Conservation (phyloP, 441 rosid genomes). For the Adansonia gregorii region DNA sequence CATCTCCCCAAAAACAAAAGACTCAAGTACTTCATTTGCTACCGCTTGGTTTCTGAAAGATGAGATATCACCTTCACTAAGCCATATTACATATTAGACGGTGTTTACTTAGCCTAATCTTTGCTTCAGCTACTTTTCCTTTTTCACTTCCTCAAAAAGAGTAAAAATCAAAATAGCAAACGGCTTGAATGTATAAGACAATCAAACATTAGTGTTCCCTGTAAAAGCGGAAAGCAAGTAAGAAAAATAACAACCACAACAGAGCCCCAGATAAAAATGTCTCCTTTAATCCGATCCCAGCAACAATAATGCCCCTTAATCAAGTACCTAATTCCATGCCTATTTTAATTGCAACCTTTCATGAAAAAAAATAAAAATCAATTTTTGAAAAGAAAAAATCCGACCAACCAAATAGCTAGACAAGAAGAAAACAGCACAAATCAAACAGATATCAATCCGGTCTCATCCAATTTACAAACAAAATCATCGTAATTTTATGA, state of each 20-base stretch:
- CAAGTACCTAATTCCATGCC: conserved; percentile 2
- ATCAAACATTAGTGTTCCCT: not conserved
- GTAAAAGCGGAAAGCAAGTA: not conserved
- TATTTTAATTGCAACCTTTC: not conserved
- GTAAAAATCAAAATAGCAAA: not conserved
- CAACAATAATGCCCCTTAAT: not conserved
- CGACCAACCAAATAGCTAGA: not conserved
- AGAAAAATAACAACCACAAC: not conserved
- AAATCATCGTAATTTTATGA: conserved; percentile 15
- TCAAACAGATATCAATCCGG: conserved; percentile 26
- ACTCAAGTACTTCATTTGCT: not conserved
- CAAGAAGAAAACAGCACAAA: not conserved
- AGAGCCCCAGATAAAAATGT: not conserved
- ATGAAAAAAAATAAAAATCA: not conserved
- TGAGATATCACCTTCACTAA: conserved; percentile 3
- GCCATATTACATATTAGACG: not conserved
- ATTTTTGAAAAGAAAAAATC: not conserved
- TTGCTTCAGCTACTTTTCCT: not conserved
- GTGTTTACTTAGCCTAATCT: not conserved
- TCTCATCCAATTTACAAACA: conserved; percentile 25
- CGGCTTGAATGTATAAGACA: not conserved
- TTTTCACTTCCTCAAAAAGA: not conserved
- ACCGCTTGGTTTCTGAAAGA: not conserved
- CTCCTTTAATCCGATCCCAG: conserved; percentile 15
- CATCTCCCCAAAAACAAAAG: not conserved